Percentiles rank a stretch among this genome's conserved stretches.
phyloP scores from a whole-genome alignment of 345 rosid genomes.

The Laguncularia racemosa region DNA sequence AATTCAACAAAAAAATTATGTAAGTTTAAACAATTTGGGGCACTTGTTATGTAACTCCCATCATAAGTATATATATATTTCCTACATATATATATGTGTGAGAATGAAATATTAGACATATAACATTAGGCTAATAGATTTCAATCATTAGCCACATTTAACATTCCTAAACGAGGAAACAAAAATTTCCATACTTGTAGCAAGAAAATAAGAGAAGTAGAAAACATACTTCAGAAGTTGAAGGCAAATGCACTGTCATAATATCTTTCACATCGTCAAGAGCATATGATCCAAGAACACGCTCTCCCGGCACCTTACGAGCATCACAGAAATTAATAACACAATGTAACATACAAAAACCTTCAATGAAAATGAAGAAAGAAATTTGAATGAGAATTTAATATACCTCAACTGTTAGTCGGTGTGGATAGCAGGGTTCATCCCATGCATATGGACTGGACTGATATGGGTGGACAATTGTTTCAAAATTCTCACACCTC shows the following conservation, averaged over 20 bases:
- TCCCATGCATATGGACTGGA: conserved; percentile 96
- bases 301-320: conserved; percentile 80
- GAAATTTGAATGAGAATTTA: conserved; percentile 3
- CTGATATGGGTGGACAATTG: conserved; percentile 64
- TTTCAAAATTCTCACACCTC: conserved; percentile 80
- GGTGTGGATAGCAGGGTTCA: conserved; percentile 89
- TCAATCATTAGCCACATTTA: background rate
- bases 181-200: background rate
- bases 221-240: conserved; percentile 64
- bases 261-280: conserved; percentile 69
- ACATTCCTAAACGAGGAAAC: background rate
- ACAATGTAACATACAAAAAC: conserved; percentile 1
- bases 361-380: conserved; percentile 1
- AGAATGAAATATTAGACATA: conserved; percentile 1
- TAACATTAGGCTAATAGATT: conserved; percentile 6
- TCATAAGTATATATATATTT: too few species aligned
- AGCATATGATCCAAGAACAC: conserved; percentile 66
- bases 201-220: background rate
- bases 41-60: too few species aligned
- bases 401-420: conserved; percentile 73
- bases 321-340: conserved; percentile 3
- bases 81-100: too few species aligned
- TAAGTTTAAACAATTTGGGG: too few species aligned
- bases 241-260: conserved; percentile 48
- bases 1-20: too few species aligned